A percentile compares a stretch with the other conserved stretches of the same genome.
phyloP scores from a whole-genome alignment of 495 filamentous ascomycete genomes.

The Bathelium albidoporum region DNA sequence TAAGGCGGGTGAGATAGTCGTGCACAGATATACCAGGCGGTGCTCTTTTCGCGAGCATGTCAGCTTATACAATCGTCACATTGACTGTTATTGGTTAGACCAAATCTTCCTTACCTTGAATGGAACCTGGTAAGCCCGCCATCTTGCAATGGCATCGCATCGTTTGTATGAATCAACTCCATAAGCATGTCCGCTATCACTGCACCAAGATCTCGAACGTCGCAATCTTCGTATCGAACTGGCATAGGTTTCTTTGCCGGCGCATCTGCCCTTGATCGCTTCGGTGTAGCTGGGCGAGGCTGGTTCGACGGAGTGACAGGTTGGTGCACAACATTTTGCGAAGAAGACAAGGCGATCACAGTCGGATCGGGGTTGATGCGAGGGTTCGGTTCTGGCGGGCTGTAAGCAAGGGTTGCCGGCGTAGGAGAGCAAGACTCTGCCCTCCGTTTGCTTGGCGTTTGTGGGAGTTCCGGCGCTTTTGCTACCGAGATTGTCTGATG shows the following conservation, averaged over 20 bases:
- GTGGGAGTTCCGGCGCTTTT: neutral
- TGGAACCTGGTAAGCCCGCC: slow-evolving; percentile 88
- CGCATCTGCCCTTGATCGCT: slow-evolving; percentile 22
- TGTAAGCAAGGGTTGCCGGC: slow-evolving; percentile 8
- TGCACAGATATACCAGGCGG: slow-evolving; percentile 86
- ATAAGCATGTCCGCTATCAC: slow-evolving; percentile 91
- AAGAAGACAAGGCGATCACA: slow-evolving; percentile 10
- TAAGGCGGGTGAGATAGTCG: slow-evolving; percentile 85
- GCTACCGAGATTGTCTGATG: neutral
- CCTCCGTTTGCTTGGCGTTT: slow-evolving; percentile 16
- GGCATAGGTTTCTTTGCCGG: slow-evolving; percentile 56
- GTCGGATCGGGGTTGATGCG: slow-evolving; percentile 13
- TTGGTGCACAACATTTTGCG: slow-evolving; percentile 5
- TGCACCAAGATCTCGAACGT: slow-evolving; percentile 72
- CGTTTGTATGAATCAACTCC: slow-evolving; percentile 87
- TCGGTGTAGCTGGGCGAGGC: slow-evolving; percentile 13
- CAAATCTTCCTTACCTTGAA: slow-evolving; percentile 53
- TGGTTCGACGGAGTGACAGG: neutral
- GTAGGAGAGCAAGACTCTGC: slow-evolving; percentile 10
- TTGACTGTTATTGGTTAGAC: neutral
- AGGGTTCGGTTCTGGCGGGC: slow-evolving; percentile 4
- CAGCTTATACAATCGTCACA: slow-evolving; percentile 6
- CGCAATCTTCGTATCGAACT: slow-evolving; percentile 62
- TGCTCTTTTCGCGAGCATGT: slow-evolving; percentile 43
- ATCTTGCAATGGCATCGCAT: slow-evolving; percentile 72